A percentile compares a stretch with the other conserved stretches of the same genome.
phyloP scores from a whole-genome alignment of 306 rosid genomes.

The Datisca glomerata region DNA sequence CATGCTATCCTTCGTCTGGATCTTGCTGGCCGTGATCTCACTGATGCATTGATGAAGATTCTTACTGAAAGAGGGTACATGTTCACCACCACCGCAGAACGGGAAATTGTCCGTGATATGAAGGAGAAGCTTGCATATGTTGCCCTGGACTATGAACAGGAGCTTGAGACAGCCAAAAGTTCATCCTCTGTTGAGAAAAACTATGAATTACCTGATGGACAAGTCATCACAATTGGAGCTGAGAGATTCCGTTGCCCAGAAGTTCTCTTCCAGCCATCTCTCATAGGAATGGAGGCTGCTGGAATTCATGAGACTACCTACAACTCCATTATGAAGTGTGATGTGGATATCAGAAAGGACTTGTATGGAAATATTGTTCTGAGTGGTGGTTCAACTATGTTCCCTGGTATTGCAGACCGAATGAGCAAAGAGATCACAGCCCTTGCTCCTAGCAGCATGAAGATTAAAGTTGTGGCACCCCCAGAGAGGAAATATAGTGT shows the following conservation, averaged over 20 bases:
- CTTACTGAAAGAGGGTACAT: slow-evolving; percentile 97
- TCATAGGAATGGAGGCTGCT: slow-evolving; percentile 99
- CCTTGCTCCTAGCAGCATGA: slow-evolving; percentile 99
- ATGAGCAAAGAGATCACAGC: slow-evolving; percentile 99
- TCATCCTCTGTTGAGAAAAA: slow-evolving; percentile 92
- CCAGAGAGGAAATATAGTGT: slow-evolving; percentile 97
- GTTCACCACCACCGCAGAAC: slow-evolving; percentile 98
- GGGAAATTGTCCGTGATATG: slow-evolving; percentile 99
- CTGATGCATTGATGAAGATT: slow-evolving; percentile 91
- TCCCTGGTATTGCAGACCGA: slow-evolving; percentile 95
- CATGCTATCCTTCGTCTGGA: slow-evolving; percentile 95
- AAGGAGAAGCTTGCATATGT: slow-evolving; percentile 97
- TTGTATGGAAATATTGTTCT: slow-evolving; percentile 92
- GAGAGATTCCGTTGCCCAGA: slow-evolving; percentile 97
- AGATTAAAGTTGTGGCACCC: slow-evolving; percentile 97
- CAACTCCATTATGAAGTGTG: slow-evolving; percentile 98
- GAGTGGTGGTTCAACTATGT: slow-evolving; percentile 98
- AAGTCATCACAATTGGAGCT: slow-evolving; percentile 92
- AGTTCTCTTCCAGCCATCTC: slow-evolving; percentile 96
- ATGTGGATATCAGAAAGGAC: slow-evolving; percentile 94
- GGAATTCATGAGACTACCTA: slow-evolving; percentile 96
- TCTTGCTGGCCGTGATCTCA: slow-evolving; percentile 97
- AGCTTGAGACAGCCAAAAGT: slow-evolving; percentile 92
- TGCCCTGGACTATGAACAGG: slow-evolving; percentile 90
- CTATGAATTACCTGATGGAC: slow-evolving; percentile 93